A percentile compares a stretch with the other conserved stretches of the same genome.
These are phyloP conservation scores for Amaranthus palmeri DNA, from an alignment of 148 eudicot genomes.

Conservation along the genomic window DNA sequence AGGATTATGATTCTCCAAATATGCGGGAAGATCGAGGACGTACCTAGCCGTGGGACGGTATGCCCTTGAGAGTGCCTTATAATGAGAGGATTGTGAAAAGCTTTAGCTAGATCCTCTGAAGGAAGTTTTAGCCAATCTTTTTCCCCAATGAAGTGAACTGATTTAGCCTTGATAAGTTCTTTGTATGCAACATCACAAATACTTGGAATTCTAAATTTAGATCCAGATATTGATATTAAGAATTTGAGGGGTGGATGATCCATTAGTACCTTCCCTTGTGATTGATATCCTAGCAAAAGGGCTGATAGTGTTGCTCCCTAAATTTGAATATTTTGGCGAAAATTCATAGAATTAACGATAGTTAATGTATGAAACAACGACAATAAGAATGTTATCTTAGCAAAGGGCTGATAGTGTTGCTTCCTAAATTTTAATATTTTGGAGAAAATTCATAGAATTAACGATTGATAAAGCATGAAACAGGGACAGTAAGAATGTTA, in stretches of 20 bases:
- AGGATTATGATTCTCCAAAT: not conserved
- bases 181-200: constrained; percentile 66
- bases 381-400: too few species aligned
- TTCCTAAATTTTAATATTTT: constrained; percentile 28
- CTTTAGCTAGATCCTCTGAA: constrained; percentile 64
- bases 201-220: constrained; percentile 57
- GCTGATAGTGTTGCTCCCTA: constrained; percentile 71
- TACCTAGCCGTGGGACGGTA: constrained; percentile 79
- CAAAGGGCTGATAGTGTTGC: constrained; percentile 58
- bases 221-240: constrained; percentile 63
- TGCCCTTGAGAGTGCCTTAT: constrained; percentile 83
- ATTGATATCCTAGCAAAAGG: constrained; percentile 60
- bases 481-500: too few species aligned
- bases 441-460: not conserved
- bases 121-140: constrained; percentile 77
- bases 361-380: too few species aligned
- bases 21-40: not conserved
- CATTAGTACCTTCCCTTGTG: constrained; percentile 64
- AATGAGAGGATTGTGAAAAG: constrained; percentile 64
- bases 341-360: not conserved
- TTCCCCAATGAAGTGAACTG: constrained; percentile 76
- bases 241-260: constrained; percentile 65
- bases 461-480: too few species aligned
- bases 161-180: constrained; percentile 55
- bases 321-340: not conserved